Evolutionary conservation across 1,284 basidiomycete genomes (phyloP).

Genomic region (Meira miltonrushii): DNA sequence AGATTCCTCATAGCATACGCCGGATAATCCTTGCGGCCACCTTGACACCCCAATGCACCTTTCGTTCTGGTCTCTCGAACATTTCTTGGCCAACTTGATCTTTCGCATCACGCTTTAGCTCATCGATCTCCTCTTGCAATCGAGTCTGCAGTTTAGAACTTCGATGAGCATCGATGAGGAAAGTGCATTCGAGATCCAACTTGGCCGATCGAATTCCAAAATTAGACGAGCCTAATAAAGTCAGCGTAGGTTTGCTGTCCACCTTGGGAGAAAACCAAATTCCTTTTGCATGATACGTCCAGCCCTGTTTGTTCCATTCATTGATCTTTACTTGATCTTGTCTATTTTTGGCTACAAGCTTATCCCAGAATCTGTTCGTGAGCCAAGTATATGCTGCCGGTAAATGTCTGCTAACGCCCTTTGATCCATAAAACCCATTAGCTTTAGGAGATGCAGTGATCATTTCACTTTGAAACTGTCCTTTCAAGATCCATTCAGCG

Average conservation of each 20-base stretch:
- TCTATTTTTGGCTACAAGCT: conserved; percentile 52
- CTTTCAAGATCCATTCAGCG: conserved; percentile 28
- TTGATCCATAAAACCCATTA: conserved; percentile 89
- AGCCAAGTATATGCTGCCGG: conserved; percentile 90
- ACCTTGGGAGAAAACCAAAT: conserved; percentile 69
- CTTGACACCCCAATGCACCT: conserved; percentile 62
- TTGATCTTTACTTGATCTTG: conserved; percentile 35
- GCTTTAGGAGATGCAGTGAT: conserved; percentile 77
- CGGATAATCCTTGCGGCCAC: conserved; percentile 40
- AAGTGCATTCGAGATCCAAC: conserved; percentile 87
- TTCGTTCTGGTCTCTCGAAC: conserved; percentile 59
- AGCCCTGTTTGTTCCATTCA: conserved; percentile 84
- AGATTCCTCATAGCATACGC: conserved; percentile 31
- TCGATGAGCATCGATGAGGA: conserved; percentile 62
- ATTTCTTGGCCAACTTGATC: conserved; percentile 55
- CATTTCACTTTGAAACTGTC: conserved; percentile 62
- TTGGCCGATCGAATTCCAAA: conserved; percentile 84
- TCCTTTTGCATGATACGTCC: conserved; percentile 99
- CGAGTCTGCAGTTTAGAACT: conserved; percentile 15
- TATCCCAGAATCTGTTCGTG: conserved; percentile 73
- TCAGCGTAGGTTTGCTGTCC: conserved; percentile 51
- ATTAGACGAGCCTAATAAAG: conserved; percentile 92
- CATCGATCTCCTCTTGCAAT: conserved; percentile 56
- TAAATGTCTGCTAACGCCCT: conserved; percentile 81
- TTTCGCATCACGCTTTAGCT: conserved; percentile 54